A percentile compares a stretch with the other conserved stretches of the same genome.
Evolutionary conservation across 352 stramenopile species (phyloP).

Genomic region (Phytophthora pinifolia): DNA sequence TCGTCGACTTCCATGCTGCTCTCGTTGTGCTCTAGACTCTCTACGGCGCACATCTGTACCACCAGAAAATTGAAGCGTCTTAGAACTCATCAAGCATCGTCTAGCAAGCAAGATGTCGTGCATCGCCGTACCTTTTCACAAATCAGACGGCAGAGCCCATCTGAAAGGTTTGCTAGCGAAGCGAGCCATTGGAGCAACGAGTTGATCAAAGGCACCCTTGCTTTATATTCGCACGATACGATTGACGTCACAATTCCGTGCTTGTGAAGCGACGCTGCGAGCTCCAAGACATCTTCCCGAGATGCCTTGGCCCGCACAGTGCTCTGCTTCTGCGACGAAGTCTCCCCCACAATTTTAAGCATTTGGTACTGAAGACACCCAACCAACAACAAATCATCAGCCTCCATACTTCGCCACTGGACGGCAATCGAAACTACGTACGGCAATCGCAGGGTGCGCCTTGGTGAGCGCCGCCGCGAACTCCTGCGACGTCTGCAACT

Average conservation of each 20-base stretch:
- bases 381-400: slow-evolving; percentile 13
- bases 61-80: slow-evolving; percentile 9
- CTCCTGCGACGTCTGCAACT: slow-evolving; percentile 90
- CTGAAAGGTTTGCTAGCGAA: slow-evolving; percentile 75
- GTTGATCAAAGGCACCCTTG: slow-evolving; percentile 61
- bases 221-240: slow-evolving; percentile 77
- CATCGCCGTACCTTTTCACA: slow-evolving; percentile 61
- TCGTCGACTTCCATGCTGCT: slow-evolving; percentile 44
- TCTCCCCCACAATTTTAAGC: slow-evolving; percentile 78
- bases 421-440: slow-evolving; percentile 28
- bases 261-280: slow-evolving; percentile 60
- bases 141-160: slow-evolving; percentile 81
- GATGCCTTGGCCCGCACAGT: slow-evolving; percentile 64
- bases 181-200: slow-evolving; percentile 81
- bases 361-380: slow-evolving; percentile 66
- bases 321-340: slow-evolving; percentile 74
- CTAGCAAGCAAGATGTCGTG: not conserved
- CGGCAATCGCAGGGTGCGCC: slow-evolving; percentile 63
- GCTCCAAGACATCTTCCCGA: slow-evolving; percentile 70
- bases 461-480: slow-evolving; percentile 75
- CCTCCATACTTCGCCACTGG: not conserved
- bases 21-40: slow-evolving; percentile 38
- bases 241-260: slow-evolving; percentile 83
- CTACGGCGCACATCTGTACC: slow-evolving; percentile 37
- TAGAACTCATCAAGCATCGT: slow-evolving; percentile 10